phyloP scores from a whole-genome alignment of 2,329 filamentous ascomycete genomes.

The Trichoderma lentiforme region DNA sequence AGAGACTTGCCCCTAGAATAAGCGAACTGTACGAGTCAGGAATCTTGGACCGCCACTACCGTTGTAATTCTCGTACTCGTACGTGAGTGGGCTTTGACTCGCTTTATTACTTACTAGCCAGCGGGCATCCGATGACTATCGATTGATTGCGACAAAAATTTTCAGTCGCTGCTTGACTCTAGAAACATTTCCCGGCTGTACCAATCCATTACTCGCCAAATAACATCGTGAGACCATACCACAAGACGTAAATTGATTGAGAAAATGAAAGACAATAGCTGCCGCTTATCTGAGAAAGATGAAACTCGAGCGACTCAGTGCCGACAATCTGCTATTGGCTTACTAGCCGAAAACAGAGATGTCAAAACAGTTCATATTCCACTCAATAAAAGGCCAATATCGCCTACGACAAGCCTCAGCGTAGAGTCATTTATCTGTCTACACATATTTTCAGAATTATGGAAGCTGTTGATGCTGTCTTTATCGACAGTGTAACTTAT shows the following conservation, averaged over 20 bases:
- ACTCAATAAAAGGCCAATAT: background rate
- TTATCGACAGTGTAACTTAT: background rate
- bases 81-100: background rate
- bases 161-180: background rate
- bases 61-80: background rate
- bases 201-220: too few relatives aligned
- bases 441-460: background rate
- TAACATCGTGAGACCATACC: background rate
- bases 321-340: background rate
- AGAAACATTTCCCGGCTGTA: background rate
- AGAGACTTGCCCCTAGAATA: background rate
- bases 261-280: background rate
- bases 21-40: constrained; percentile 4
- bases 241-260: background rate
- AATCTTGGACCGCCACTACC: background rate
- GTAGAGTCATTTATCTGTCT: background rate
- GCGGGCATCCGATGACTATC: background rate
- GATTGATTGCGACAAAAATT: background rate
- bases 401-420: background rate
- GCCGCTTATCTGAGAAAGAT: background rate
- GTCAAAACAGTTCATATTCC: background rate
- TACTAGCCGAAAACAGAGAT: background rate
- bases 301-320: background rate
- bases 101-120: background rate
- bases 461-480: background rate